These are phyloP conservation scores for Pseudocercospora eumusae DNA, from an alignment of 2,329 filamentous ascomycete genomes.

Conservation along the genomic window DNA sequence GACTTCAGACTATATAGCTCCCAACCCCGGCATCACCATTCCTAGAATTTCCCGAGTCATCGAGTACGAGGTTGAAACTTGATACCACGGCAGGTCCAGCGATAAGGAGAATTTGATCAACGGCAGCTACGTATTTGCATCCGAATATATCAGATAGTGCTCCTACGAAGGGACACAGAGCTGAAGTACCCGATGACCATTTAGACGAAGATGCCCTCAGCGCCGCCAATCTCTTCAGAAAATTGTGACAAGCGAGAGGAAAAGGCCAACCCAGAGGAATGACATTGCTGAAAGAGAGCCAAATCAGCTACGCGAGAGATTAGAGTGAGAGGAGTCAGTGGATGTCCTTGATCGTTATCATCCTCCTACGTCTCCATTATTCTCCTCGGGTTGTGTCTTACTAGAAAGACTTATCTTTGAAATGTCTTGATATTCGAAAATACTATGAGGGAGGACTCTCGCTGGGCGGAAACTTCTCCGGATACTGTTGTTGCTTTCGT, in stretches of 20 bases:
- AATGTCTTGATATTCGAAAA: not conserved
- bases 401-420: not conserved
- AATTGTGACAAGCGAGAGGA: no score
- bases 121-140: conserved; percentile 60
- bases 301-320: conserved; percentile 7
- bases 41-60: conserved; percentile 66
- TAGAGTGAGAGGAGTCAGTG: not conserved
- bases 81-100: conserved; percentile 62
- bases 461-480: not conserved
- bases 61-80: conserved; percentile 55
- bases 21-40: conserved; percentile 63
- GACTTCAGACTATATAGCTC: no score
- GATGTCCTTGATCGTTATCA: no score
- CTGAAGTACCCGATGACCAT: conserved; percentile 57
- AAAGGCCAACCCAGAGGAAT: conserved; percentile 63
- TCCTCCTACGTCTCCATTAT: not conserved
- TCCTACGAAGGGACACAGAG: conserved; percentile 65
- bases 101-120: conserved; percentile 57
- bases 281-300: conserved; percentile 55
- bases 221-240: conserved; percentile 63
- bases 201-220: conserved; percentile 47
- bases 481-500: not conserved
- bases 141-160: conserved; percentile 65
- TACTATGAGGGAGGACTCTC: not conserved
- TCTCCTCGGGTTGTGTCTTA: not conserved